These are phyloP conservation scores for Emericellopsis atlantica DNA, from an alignment of 2,329 filamentous ascomycete genomes.

Conservation along the genomic window DNA sequence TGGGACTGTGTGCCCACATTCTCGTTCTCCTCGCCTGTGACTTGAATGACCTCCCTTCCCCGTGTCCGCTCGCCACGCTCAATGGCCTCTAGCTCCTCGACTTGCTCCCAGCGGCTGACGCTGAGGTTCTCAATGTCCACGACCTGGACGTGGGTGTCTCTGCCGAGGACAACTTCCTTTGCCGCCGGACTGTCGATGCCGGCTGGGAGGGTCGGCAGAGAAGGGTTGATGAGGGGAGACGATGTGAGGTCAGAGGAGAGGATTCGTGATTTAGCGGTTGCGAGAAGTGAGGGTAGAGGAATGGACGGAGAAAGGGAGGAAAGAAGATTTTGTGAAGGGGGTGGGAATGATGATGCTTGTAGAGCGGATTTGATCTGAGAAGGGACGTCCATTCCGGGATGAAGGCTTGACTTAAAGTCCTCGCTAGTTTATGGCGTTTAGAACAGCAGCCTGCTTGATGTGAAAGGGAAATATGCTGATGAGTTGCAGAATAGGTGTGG, in stretches of 20 bases:
- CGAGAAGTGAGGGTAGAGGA: conserved; percentile 59
- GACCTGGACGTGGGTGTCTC: conserved; percentile 65
- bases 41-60: conserved; percentile 71
- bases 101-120: conserved; percentile 71
- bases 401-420: too few relatives aligned
- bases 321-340: conserved; percentile 47
- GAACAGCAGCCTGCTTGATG: too few relatives aligned
- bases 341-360: conserved; percentile 33
- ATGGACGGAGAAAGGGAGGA: conserved; percentile 43
- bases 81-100: conserved; percentile 66
- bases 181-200: conserved; percentile 38
- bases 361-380: conserved; percentile 41
- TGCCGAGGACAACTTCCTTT: conserved; percentile 42
- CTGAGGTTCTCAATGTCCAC: conserved; percentile 77
- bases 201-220: conserved; percentile 33
- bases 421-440: too few relatives aligned
- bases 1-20: conserved; percentile 12
- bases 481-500: too few relatives aligned
- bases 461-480: too few relatives aligned
- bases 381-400: conserved; percentile 8
- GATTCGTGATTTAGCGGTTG: conserved; percentile 70
- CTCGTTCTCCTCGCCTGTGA: conserved; percentile 32
- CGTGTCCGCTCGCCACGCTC: conserved; percentile 61
- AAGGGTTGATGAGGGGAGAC: conserved; percentile 29
- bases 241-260: conserved; percentile 63